Conservation (phyloP, 495 filamentous ascomycete genomes). For the Gamarada debralockiae region DNA sequence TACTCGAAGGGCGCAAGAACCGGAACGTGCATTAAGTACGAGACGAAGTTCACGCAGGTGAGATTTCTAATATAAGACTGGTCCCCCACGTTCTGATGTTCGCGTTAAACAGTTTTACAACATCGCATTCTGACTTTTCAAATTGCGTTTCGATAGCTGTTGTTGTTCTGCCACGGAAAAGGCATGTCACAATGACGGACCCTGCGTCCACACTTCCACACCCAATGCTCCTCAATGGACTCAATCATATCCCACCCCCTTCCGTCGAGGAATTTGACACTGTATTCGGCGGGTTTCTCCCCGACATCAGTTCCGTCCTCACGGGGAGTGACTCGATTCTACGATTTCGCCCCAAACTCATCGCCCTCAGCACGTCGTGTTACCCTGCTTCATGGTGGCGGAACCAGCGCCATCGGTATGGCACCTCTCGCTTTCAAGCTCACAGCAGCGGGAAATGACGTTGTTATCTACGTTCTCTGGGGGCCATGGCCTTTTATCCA, state of each 20-base stretch:
- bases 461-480: not conserved
- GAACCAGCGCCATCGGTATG: not conserved
- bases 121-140: too few species aligned
- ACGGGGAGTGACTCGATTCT: not conserved
- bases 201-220: not conserved
- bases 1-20: too few species aligned
- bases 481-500: not conserved
- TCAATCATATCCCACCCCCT: not conserved
- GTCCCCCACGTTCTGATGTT: too few species aligned
- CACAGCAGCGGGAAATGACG: not conserved
- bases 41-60: too few species aligned
- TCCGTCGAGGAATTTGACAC: not conserved
- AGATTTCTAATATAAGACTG: too few species aligned
- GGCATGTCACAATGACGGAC: not conserved
- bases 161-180: too few species aligned
- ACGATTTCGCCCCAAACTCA: not conserved
- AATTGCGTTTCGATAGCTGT: too few species aligned
- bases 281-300: not conserved
- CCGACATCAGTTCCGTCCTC: not conserved
- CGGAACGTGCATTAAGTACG: too few species aligned
- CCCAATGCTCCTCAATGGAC: not conserved
- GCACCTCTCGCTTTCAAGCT: not conserved
- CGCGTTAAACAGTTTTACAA: not conserved
- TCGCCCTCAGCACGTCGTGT: not conserved
- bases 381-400: not conserved